Percentiles rank a stretch among this genome's conserved stretches.
phyloP scores from a whole-genome alignment of 768 basidiomycete species.

The Tephrocybe sp. region DNA sequence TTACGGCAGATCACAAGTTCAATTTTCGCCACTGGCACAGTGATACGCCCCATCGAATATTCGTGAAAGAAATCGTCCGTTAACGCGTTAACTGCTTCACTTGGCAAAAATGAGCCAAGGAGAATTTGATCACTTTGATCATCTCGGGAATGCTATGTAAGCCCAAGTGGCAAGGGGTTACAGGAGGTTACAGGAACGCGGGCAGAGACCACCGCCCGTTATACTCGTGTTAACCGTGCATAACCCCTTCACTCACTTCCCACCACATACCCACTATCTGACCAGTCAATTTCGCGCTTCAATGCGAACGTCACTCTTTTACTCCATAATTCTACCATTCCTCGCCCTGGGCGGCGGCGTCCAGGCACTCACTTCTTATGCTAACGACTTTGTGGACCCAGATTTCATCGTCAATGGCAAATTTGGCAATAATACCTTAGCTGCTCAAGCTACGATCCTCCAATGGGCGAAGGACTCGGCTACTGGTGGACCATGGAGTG shows the following conservation, averaged over 20 bases:
- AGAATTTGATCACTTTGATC: too few relatives aligned
- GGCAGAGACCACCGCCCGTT: background rate
- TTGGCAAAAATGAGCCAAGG: too few relatives aligned
- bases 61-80: too few relatives aligned
- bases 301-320: constrained; percentile 31
- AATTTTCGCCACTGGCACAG: too few relatives aligned
- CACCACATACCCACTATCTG: background rate
- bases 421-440: constrained; percentile 39
- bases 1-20: too few relatives aligned
- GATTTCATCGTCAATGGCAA: constrained; percentile 41
- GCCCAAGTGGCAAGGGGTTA: background rate
- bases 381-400: constrained; percentile 57
- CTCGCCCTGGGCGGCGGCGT: constrained; percentile 15
- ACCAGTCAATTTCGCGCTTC: constrained; percentile 16
- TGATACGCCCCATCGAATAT: too few relatives aligned
- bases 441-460: constrained; percentile 45
- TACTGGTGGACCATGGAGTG: constrained; percentile 54
- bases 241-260: background rate
- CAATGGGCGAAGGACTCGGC: constrained; percentile 45
- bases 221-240: background rate
- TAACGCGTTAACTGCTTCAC: background rate
- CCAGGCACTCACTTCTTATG: constrained; percentile 38
- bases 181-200: background rate
- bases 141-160: too few relatives aligned
- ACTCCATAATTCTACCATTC: constrained; percentile 15